Conservation (phyloP, 176 grass and related monocot genomes). For the Musa troglodytarum region DNA sequence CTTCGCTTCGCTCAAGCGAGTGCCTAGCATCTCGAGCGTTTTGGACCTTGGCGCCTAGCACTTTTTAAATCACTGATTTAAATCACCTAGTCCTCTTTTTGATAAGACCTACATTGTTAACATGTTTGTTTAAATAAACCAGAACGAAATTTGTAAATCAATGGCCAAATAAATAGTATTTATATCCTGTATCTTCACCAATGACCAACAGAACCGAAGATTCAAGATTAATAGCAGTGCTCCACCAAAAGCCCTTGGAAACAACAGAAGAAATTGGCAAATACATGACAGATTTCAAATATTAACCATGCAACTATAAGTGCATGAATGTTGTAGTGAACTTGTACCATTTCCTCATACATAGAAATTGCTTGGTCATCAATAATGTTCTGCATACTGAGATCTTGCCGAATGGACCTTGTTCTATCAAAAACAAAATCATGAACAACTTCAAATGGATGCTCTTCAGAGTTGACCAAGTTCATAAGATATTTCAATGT, state of each 20-base stretch:
- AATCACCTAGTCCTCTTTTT: background rate
- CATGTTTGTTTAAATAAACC: background rate
- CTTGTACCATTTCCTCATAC: constrained; percentile 76
- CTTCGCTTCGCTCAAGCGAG: too few species aligned
- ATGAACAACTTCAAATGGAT: constrained; percentile 66
- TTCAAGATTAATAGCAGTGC: background rate
- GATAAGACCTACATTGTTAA: too few species aligned
- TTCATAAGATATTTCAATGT: constrained; percentile 70
- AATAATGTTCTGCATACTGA: constrained; percentile 72
- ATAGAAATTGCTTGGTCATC: constrained; percentile 62
- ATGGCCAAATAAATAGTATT: background rate
- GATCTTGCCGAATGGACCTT: constrained; percentile 78
- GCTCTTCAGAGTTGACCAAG: constrained; percentile 44
- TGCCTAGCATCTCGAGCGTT: too few species aligned
- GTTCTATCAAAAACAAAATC: constrained; percentile 96
- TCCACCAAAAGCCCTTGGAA: background rate
- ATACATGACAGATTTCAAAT: background rate
- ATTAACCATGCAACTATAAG: background rate
- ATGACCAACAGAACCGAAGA: background rate
- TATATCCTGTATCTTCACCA: background rate
- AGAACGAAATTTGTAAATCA: background rate
- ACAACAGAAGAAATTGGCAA: background rate
- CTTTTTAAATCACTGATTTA: too few species aligned
- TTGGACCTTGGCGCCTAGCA: too few species aligned
- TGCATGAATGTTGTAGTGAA: background rate